A percentile compares a stretch with the other conserved stretches of the same genome.
phyloP scores from a whole-genome alignment of 495 filamentous ascomycete genomes.

The Podospora tetraspora region DNA sequence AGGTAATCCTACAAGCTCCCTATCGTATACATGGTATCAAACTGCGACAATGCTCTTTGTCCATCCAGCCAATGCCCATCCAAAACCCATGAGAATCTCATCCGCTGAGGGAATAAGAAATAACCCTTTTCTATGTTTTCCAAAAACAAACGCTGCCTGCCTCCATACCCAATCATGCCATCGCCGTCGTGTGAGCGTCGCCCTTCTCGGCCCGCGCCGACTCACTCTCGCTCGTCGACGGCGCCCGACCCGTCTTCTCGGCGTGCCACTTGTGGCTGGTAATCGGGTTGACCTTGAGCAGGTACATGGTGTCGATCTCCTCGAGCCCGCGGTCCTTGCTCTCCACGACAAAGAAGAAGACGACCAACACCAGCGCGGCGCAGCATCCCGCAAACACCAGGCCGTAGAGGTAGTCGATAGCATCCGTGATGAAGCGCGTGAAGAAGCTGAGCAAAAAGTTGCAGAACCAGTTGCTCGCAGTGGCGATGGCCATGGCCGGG shows the following conservation, averaged over 20 bases:
- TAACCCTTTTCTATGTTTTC: background rate
- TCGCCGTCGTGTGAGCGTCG: background rate
- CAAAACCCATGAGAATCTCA: background rate
- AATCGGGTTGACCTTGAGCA: constrained; percentile 62
- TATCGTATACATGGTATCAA: background rate
- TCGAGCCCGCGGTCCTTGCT: constrained; percentile 51
- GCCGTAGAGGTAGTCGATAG: constrained; percentile 76
- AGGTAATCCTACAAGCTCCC: background rate
- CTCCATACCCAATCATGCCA: background rate
- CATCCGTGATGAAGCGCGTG: constrained; percentile 57
- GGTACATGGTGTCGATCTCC: constrained; percentile 80
- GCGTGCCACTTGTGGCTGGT: constrained; percentile 25
- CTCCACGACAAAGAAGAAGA: constrained; percentile 69
- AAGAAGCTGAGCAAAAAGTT: constrained; percentile 57
- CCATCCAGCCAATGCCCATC: too few species aligned
- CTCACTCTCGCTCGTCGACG: constrained; percentile 5
- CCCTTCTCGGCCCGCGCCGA: constrained; percentile 7
- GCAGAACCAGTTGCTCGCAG: constrained; percentile 82
- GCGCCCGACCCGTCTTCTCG: background rate
- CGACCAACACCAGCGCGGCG: constrained; percentile 59
- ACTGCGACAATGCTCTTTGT: background rate
- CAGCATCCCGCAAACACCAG: constrained; percentile 77
- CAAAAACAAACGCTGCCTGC: background rate
- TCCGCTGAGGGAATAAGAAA: background rate
- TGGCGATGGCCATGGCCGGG: constrained; percentile 68